Evolutionary conservation across 805 yeast genomes (phyloP).

Genomic region (Jamesozyma jinghongensis): DNA sequence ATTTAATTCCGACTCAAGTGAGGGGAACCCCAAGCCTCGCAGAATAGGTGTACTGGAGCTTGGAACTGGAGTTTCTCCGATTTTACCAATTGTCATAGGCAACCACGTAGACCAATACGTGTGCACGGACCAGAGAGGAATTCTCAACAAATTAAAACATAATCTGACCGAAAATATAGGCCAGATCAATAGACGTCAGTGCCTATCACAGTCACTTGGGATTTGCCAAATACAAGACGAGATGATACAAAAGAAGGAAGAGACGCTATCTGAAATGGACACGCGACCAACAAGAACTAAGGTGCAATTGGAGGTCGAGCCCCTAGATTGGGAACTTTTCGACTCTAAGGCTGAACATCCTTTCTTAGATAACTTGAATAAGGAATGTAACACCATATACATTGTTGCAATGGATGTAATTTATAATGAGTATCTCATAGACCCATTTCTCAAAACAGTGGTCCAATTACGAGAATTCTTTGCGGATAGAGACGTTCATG

Average conservation of each 20-base stretch:
- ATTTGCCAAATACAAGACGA: not conserved
- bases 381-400: constrained; percentile 8
- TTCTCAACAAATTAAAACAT: constrained; percentile 19
- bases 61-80: constrained; percentile 29
- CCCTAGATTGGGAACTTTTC: constrained; percentile 29
- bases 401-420: constrained; percentile 31
- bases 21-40: not conserved
- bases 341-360: constrained; percentile 2
- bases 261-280: too few species aligned
- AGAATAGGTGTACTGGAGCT: constrained; percentile 21
- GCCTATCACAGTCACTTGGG: constrained; percentile 9
- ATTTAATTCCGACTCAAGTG: not conserved
- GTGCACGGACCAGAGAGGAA: constrained; percentile 29
- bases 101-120: constrained; percentile 24
- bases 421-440: constrained; percentile 29
- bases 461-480: constrained; percentile 9
- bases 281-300: not conserved
- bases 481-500: constrained; percentile 5
- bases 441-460: constrained; percentile 24
- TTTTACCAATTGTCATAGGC: constrained; percentile 20
- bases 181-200: constrained; percentile 17
- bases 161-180: constrained; percentile 21
- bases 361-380: not conserved
- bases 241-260: not conserved
- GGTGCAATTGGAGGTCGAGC: constrained; percentile 17